Conservation (phyloP, 495 filamentous ascomycete genomes). For the Trichocladium antarcticum region DNA sequence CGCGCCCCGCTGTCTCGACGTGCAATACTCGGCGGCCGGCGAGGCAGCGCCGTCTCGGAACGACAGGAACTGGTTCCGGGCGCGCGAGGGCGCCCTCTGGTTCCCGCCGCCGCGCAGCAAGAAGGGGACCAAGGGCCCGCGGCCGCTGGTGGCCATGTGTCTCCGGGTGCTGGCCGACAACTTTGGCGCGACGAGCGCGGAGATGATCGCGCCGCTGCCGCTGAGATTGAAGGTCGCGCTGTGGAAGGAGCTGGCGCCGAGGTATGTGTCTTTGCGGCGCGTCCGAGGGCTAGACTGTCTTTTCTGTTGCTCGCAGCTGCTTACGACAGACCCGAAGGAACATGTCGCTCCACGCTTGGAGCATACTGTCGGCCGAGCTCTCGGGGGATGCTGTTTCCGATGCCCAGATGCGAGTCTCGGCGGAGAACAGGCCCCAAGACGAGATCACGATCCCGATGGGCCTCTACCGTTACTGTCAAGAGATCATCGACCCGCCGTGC, state of each 20-base stretch:
- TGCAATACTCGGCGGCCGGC: too few relatives aligned
- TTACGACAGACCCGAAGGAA: constrained; percentile 4
- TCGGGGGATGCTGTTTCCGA: too few relatives aligned
- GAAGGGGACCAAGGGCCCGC: constrained; percentile 5
- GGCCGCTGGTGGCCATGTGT: constrained; percentile 19
- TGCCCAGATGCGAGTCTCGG: too few relatives aligned
- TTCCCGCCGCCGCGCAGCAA: neutral
- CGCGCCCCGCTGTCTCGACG: constrained; percentile 47
- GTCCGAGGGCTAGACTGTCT: neutral
- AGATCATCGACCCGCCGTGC: constrained; percentile 5
- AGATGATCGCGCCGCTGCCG: constrained; percentile 10
- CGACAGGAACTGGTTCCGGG: neutral
- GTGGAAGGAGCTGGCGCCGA: constrained; percentile 9
- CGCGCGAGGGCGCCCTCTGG: neutral
- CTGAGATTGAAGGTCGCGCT: constrained; percentile 5
- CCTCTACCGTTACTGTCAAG: neutral
- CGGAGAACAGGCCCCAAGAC: neutral
- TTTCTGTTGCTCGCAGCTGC: neutral
- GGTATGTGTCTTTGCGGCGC: neutral
- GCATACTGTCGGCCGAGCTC: too few relatives aligned
- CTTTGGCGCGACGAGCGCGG: neutral
- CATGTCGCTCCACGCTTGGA: neutral
- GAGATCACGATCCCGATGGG: neutral
- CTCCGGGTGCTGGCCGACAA: constrained; percentile 15
- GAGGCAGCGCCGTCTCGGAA: neutral